phyloP scores from a whole-genome alignment of 371 early-diverging fungal species.

The Quaeritorhiza haematococci region DNA sequence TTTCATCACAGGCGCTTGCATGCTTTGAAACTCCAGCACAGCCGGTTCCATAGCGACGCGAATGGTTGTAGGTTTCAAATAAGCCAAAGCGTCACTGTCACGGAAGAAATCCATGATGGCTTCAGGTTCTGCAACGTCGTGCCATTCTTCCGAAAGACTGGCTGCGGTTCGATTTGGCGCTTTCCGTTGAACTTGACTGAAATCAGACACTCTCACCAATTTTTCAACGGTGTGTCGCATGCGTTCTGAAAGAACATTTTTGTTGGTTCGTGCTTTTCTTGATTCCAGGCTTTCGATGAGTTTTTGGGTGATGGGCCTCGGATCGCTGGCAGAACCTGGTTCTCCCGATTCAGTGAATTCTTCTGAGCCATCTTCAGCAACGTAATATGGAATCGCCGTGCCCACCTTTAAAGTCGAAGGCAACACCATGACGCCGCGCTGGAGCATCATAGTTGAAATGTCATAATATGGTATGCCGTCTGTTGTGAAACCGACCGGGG shows the following conservation, averaged over 20 bases:
- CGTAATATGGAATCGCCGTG: too few species aligned
- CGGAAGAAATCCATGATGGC: constrained; percentile 41
- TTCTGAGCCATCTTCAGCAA: too few species aligned
- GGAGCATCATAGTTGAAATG: constrained; percentile 40
- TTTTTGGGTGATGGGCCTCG: constrained; percentile 15
- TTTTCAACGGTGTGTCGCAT: background rate
- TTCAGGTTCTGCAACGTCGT: constrained; percentile 32
- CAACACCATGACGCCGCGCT: constrained; percentile 42
- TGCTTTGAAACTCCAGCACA: constrained; percentile 40
- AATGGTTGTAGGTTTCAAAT: constrained; percentile 32
- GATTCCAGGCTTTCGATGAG: constrained; percentile 27
- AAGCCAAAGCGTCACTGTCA: constrained; percentile 39
- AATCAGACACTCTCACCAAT: background rate
- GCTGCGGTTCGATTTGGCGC: background rate
- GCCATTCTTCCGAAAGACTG: background rate
- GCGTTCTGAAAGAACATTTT: too few species aligned
- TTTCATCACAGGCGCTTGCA: constrained; percentile 37
- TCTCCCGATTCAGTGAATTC: too few species aligned
- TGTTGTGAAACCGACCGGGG: constrained; percentile 46
- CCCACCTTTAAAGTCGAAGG: too few species aligned
- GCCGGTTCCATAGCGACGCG: constrained; percentile 40
- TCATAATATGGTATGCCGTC: constrained; percentile 57
- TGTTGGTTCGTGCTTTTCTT: background rate
- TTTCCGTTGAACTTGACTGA: background rate
- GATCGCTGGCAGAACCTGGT: constrained; percentile 7